phyloP scores from a whole-genome alignment of 352 stramenopile species.

The Phytopythium montanum region DNA sequence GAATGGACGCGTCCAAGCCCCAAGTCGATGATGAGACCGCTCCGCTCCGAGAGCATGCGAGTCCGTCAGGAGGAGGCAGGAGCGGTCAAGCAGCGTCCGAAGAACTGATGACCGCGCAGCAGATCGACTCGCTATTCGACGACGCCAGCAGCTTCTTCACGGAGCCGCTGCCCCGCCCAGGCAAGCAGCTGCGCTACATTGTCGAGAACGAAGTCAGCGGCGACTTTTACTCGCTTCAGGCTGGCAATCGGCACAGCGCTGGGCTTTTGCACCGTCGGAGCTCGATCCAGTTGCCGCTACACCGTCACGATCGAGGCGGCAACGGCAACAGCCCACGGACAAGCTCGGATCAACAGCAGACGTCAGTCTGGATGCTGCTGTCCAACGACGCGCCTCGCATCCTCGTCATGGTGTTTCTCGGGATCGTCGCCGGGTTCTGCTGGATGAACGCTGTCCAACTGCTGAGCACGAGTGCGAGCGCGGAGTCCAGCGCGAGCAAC shows the following conservation, averaged over 20 bases:
- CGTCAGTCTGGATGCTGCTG: conserved; percentile 11
- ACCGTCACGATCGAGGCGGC: not conserved
- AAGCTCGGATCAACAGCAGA: conserved; percentile 5
- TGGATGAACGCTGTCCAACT: conserved; percentile 68
- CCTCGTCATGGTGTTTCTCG: conserved; percentile 43
- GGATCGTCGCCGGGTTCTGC: conserved; percentile 50
- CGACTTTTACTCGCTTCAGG: conserved; percentile 49
- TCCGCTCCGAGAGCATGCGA: not conserved
- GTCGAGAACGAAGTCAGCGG: conserved; percentile 60
- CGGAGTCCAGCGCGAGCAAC: conserved; percentile 7
- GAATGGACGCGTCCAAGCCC: not conserved
- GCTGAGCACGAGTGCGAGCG: conserved; percentile 10
- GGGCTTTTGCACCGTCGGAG: not conserved
- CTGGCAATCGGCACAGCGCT: not conserved
- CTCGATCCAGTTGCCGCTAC: not conserved
- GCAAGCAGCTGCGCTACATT: conserved; percentile 21
- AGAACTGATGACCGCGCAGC: not conserved
- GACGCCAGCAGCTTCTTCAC: not conserved
- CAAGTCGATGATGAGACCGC: not conserved
- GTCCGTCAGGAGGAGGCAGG: not conserved
- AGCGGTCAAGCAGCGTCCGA: not conserved
- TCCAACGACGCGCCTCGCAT: conserved; percentile 35
- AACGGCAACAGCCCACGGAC: not conserved
- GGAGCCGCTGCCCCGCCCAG: not conserved
- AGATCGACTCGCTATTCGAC: conserved; percentile 8